Evolutionary conservation across 805 yeast species (phyloP).

Genomic region (Yamadazyma phyllophila): DNA sequence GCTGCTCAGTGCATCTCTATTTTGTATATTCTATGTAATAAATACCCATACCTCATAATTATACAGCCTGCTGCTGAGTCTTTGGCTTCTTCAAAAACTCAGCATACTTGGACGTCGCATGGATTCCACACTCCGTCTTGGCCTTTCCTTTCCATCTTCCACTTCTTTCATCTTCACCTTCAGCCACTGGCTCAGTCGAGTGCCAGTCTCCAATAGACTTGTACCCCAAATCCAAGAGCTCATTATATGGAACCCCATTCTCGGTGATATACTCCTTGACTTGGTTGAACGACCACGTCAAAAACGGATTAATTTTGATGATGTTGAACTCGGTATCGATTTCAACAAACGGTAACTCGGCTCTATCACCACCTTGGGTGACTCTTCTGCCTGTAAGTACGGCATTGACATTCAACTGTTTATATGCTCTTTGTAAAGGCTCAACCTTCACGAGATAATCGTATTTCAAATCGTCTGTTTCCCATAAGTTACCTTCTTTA

Average conservation of each 20-base stretch:
- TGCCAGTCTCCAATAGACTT: constrained; percentile 95
- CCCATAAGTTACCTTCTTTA: constrained; percentile 81
- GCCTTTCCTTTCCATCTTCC: constrained; percentile 94
- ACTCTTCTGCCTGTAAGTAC: constrained; percentile 90
- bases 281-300: constrained; percentile 73
- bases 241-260: constrained; percentile 81
- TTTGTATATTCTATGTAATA: neutral
- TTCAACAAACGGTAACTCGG: constrained; percentile 71
- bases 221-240: constrained; percentile 78
- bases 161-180: constrained; percentile 93
- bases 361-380: constrained; percentile 85
- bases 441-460: constrained; percentile 91
- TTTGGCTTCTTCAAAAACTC: constrained; percentile 41
- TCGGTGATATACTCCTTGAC: constrained; percentile 68
- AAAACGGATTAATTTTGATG: constrained; percentile 85
- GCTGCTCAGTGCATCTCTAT: too few species aligned
- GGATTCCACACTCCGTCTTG: constrained; percentile 96
- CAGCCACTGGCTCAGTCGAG: constrained; percentile 83
- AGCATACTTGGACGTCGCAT: constrained; percentile 73
- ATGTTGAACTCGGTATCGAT: constrained; percentile 66
- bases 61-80: constrained; percentile 1
- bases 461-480: constrained; percentile 71
- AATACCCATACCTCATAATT: neutral
- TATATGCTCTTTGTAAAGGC: constrained; percentile 84
- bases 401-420: constrained; percentile 68